Evolutionary conservation across 2,329 filamentous ascomycete species (phyloP), one percentile per base, ranked within the genome.

Genomic region (Ceratocystis lukuohia): DNA sequence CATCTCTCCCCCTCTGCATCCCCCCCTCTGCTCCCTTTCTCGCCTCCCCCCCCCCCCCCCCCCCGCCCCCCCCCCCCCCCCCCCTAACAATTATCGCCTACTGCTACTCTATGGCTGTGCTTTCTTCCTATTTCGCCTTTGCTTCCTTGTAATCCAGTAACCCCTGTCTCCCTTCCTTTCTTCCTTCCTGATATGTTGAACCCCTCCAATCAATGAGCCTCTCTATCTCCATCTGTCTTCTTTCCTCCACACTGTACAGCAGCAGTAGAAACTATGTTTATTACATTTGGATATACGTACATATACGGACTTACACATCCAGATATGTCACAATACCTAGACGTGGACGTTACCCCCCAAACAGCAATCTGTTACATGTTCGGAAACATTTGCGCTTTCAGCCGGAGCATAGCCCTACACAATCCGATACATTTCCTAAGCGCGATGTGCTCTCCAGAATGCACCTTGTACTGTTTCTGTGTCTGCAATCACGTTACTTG

Each of bases 331-430:
- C 10, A 37, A 37, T 12, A 37, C 33, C 45, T 50, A 8, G 17
- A 50, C 46, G 22, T 8, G n/a, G 10, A 50, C 17, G 3, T 8
- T 25, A n/a, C 22, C 22, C 22, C 30, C 17, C 28, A 37, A 37
- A 37, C 7, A 12, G 33, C 41, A 62, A 62, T 50, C 46, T 50
- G 46, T 22, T 5, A 45, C 59, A 62, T 41, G 12, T 62, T 30
- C 30, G 59, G 30, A 61, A 61, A 61, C 59, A 61, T n/a, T 37
- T 22, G 3, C 59, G 20, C 33, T 62, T 41, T 41, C n/a, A 45
- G 28, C n/a, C 20, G 59, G 17, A 33, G 33, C n/a, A 62, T 41
- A 15, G 8, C n/a, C 30, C 20, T 62, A 25, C 59, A 44, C 59
- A 41, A 15, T 22, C 7, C 20, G 20, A 37, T 20, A 37, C 20